phyloP scores from a whole-genome alignment of 352 stramenopile species.

The Peronospora destructor region DNA sequence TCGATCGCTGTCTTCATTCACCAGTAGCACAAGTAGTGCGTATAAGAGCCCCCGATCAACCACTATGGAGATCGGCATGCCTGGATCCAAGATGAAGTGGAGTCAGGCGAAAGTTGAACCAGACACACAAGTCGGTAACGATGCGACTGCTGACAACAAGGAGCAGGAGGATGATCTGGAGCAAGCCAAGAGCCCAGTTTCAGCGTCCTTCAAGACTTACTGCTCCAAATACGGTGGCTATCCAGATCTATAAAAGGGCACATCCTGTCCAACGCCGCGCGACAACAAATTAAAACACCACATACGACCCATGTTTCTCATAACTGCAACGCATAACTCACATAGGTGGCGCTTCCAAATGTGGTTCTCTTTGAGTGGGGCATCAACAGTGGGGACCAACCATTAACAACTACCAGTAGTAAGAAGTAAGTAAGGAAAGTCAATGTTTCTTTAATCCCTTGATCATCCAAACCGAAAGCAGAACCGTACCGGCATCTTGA shows the following conservation, averaged over 20 bases:
- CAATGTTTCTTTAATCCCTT: conserved; percentile 33
- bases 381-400: conserved; percentile 4
- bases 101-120: conserved; percentile 36
- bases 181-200: conserved; percentile 23
- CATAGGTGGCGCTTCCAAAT: conserved; percentile 11
- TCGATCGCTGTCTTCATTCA: conserved; percentile 26
- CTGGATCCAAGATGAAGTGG: conserved; percentile 28
- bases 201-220: conserved; percentile 62
- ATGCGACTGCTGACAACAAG: conserved; percentile 13
- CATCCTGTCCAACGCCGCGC: background rate
- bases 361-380: conserved; percentile 12
- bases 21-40: conserved; percentile 21
- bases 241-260: conserved; percentile 32
- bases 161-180: conserved; percentile 15
- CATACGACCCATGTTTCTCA: conserved; percentile 17
- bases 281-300: conserved; percentile 18
- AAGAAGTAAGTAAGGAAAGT: conserved; percentile 24
- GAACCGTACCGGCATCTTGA: conserved; percentile 16
- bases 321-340: conserved; percentile 20
- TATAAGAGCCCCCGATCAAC: conserved; percentile 18
- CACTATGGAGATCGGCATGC: conserved; percentile 19
- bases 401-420: conserved; percentile 17
- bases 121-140: conserved; percentile 8
- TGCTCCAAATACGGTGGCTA: conserved; percentile 86
- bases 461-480: conserved; percentile 21